Evolutionary conservation across 306 rosid species (phyloP).

Genomic region (Lablab purpureus): DNA sequence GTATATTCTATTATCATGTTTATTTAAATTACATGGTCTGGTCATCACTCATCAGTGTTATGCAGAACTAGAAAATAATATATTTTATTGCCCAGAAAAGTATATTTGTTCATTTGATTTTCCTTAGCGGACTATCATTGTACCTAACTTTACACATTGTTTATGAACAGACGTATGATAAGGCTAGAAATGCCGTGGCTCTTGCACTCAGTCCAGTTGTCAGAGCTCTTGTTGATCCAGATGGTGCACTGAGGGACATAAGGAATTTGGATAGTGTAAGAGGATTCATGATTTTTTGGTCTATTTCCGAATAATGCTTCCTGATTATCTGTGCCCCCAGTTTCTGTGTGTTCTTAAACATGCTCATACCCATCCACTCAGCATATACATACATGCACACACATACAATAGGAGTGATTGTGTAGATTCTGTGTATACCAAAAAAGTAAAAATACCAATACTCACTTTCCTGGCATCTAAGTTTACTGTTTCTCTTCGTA

Average conservation of each 20-base stretch:
- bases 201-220: constrained; percentile 98
- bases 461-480: constrained; percentile 1
- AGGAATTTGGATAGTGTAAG: constrained; percentile 92
- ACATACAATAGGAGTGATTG: not conserved
- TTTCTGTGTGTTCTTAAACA: not conserved
- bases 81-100: not conserved
- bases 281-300: constrained; percentile 28
- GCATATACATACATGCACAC: not conserved
- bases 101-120: not conserved
- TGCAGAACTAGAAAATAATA: constrained; percentile 27
- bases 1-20: constrained; percentile 26
- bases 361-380: not conserved
- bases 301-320: constrained; percentile 33
- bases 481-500: constrained; percentile 1
- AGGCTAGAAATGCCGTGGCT: constrained; percentile 97
- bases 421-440: constrained; percentile 24
- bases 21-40: constrained; percentile 36
- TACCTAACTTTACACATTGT: constrained; percentile 34
- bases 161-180: constrained; percentile 82
- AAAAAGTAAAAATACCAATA: not conserved
- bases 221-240: constrained; percentile 93
- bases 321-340: constrained; percentile 5
- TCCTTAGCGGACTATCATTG: constrained; percentile 14
- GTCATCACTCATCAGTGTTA: constrained; percentile 13
- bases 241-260: constrained; percentile 91